Base-by-base conservation (phyloP, 2,329 filamentous ascomycete genomes). In the Colletotrichum orbiculare region DNA sequence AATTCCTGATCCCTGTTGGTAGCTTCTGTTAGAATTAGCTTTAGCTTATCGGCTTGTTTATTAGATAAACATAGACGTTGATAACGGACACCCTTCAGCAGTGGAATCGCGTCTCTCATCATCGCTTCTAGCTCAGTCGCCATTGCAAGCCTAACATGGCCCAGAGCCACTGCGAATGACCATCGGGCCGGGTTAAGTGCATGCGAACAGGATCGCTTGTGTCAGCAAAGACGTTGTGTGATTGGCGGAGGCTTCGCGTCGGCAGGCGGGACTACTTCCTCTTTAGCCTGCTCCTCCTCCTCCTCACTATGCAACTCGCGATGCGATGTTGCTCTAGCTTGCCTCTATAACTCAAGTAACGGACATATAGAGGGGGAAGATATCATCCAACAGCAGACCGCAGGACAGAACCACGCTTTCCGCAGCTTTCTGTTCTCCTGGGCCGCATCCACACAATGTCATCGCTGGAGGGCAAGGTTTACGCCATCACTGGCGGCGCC, bases 401-500 rank as follows among this genome's bases (percentile, higher is more conserved):
- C 25, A 17, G 45, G 33, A 48, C 8, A 5, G 25, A 13, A 39
- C 43, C n/a, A 37, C 45, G 6, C 8, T 9, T 17, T 17, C 34
- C 4, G 15, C 7, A n/a, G n/a, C 37, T 13, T 9, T 12, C 4
- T 11, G 25, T 12, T 12, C 10, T 7, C n/a, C 7, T 45, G 33
- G 38, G 52, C n/a, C 49, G 9, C 33, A 17, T 7, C 35, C 34
- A 12, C 46, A 34, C 17, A 17, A 76, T 76, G 74, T 71, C 50
- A 38, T 62, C 73, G 17, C 71, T 76, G 5, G 45, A 67, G 12
- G 74, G 72, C 25, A 77, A 77, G 43, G 74, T 77, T 4, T 76
- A 70, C 54, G 72, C 72, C 58, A 68, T 77, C 45, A 76, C 74
- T 4, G 75, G 75, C 41, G 75, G 73, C 13, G 73, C 73, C 25